A percentile compares a stretch with the other conserved stretches of the same genome.
Conservation (phyloP, 495 filamentous ascomycete species). For the Penicillium robsamsonii region DNA sequence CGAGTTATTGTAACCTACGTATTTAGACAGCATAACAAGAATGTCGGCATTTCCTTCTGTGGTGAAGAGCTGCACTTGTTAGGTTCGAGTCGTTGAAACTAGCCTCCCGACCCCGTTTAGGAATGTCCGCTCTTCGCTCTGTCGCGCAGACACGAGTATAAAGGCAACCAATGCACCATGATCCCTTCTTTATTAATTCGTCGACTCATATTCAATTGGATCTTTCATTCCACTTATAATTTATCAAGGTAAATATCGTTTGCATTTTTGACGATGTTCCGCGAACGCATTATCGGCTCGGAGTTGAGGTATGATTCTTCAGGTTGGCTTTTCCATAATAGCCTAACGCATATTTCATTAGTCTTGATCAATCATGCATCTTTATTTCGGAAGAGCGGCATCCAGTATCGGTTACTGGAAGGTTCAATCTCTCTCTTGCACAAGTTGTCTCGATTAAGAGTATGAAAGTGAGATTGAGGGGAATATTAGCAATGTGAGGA, state of each 20-base stretch:
- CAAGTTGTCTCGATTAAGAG: constrained; percentile 9
- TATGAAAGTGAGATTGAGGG: constrained; percentile 20
- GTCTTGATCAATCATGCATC: constrained; percentile 22
- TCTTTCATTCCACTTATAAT: not conserved
- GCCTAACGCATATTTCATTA: constrained; percentile 6
- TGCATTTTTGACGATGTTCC: not conserved
- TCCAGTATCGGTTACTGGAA: constrained; percentile 16
- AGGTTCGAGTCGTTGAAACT: not conserved
- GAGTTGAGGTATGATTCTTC: constrained; percentile 4
- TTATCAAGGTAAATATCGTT: not conserved
- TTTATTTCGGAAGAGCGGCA: constrained; percentile 14
- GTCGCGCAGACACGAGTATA: constrained; percentile 6
- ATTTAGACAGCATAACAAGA: constrained; percentile 1
- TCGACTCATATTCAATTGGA: not conserved
- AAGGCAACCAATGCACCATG: constrained; percentile 4
- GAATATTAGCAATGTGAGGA: constrained; percentile 21
- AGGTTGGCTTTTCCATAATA: not conserved
- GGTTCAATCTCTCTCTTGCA: constrained; percentile 13
- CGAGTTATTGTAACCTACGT: not conserved
- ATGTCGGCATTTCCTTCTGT: constrained; percentile 1
- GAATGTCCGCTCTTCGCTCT: constrained; percentile 11
- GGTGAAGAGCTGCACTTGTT: constrained; percentile 1
- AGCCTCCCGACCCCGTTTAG: constrained; percentile 14
- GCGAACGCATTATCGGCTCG: not conserved
- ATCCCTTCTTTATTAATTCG: not conserved